Conservation (phyloP, 805 yeast species). For the Schwanniomyces polymorphus region DNA sequence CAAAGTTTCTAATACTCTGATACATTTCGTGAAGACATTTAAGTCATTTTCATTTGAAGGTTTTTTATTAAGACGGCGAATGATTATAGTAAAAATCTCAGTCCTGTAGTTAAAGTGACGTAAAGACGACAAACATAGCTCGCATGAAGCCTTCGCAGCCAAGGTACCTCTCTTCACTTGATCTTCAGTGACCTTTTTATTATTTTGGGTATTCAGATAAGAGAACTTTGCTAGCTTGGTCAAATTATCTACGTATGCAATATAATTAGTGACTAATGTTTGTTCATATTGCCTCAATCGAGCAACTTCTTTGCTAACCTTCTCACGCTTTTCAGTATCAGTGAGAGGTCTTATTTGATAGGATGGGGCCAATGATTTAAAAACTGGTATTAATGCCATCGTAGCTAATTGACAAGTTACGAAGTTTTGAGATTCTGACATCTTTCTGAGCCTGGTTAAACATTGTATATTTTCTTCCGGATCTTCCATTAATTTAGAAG, state of each 20-base stretch:
- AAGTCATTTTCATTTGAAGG: constrained; percentile 51
- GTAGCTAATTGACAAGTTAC: constrained; percentile 71
- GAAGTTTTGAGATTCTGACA: constrained; percentile 66
- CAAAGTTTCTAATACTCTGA: constrained; percentile 67
- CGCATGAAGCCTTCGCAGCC: constrained; percentile 79
- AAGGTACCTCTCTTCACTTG: constrained; percentile 51
- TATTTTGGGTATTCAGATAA: constrained; percentile 35
- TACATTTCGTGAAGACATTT: constrained; percentile 54
- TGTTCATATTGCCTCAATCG: constrained; percentile 81
- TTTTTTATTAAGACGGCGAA: constrained; percentile 65
- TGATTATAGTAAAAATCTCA: constrained; percentile 68
- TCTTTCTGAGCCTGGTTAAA: constrained; percentile 64
- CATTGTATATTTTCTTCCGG: constrained; percentile 81
- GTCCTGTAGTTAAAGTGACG: constrained; percentile 79
- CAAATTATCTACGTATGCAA: constrained; percentile 60
- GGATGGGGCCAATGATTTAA: constrained; percentile 84
- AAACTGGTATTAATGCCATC: constrained; percentile 78
- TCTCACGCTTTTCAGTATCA: constrained; percentile 78
- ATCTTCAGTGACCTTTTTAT: constrained; percentile 26
- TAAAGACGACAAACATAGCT: constrained; percentile 58
- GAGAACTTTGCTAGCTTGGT: constrained; percentile 41
- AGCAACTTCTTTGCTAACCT: constrained; percentile 80
- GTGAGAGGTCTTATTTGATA: constrained; percentile 82
- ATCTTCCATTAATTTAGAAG: constrained; percentile 75
- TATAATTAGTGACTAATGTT: constrained; percentile 66